Evolutionary conservation across 768 basidiomycete genomes (phyloP).

Genomic region (Glaciozyma martinii): DNA sequence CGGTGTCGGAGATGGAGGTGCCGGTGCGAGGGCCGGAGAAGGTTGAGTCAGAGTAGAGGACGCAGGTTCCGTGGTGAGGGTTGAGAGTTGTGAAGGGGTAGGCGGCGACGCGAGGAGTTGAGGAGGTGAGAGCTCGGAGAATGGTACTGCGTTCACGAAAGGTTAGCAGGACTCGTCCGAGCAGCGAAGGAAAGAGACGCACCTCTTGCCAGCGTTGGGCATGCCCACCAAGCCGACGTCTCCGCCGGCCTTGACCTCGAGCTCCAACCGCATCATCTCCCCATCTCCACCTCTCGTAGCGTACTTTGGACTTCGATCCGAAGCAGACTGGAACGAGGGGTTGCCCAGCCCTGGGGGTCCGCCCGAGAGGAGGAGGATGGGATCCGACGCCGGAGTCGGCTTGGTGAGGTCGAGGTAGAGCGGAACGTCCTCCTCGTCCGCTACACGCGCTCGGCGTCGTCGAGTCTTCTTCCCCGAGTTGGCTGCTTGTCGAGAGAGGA

Average conservation of each 20-base stretch:
- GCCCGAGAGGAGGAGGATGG: constrained; percentile 44
- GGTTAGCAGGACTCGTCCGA: neutral
- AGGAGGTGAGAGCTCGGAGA: constrained; percentile 76
- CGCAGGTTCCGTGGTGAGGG: constrained; percentile 80
- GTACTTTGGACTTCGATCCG: constrained; percentile 66
- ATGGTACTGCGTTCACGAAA: constrained; percentile 61
- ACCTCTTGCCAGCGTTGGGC: constrained; percentile 70
- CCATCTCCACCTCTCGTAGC: constrained; percentile 69
- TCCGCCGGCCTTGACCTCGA: constrained; percentile 87
- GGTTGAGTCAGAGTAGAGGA: constrained; percentile 29
- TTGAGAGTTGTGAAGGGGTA: constrained; percentile 95
- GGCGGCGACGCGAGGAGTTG: constrained; percentile 73
- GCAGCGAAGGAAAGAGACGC: neutral
- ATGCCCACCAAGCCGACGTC: constrained; percentile 94
- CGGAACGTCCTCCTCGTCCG: constrained; percentile 5
- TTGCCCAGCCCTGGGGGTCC: constrained; percentile 80
- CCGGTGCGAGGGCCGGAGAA: constrained; percentile 40
- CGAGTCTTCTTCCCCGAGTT: constrained; percentile 13
- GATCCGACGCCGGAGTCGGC: constrained; percentile 17
- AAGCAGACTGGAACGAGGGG: constrained; percentile 64
- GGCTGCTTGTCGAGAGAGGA: constrained; percentile 20
- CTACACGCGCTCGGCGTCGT: neutral
- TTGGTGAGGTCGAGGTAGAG: constrained; percentile 49
- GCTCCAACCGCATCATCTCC: constrained; percentile 65
- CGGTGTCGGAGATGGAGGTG: constrained; percentile 35